These are phyloP conservation scores for Gossypium mustelinum DNA, from an alignment of 345 rosid genomes.

Conservation along the genomic window DNA sequence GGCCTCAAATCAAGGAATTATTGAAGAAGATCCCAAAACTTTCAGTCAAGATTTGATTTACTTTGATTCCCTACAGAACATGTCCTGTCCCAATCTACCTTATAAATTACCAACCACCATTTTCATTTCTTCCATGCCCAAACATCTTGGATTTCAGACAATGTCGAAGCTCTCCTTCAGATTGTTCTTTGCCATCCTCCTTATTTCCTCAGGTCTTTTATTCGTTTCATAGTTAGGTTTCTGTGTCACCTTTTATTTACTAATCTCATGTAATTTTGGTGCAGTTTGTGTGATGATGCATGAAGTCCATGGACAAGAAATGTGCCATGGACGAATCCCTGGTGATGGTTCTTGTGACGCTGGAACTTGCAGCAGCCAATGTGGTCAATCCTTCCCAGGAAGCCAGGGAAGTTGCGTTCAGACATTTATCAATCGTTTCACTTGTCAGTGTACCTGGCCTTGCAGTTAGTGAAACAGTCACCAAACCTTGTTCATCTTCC, in stretches of 20 bases:
- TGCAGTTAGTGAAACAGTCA: not conserved
- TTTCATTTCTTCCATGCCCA: not conserved
- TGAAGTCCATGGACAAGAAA: conserved; percentile 10
- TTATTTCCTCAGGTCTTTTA: conserved; percentile 9
- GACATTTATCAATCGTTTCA: conserved; percentile 1
- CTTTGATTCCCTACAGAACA: not conserved
- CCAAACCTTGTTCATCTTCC: not conserved
- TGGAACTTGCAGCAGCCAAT: not conserved
- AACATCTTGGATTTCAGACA: not conserved
- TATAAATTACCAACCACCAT: not conserved
- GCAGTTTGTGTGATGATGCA: not conserved
- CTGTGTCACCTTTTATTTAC: not conserved
- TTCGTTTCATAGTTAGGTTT: not conserved
- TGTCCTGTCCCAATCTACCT: not conserved
- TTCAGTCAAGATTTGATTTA: not conserved
- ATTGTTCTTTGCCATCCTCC: not conserved
- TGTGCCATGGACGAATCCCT: not conserved
- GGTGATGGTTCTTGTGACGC: conserved; percentile 12
- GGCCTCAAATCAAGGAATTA: conserved; percentile 1
- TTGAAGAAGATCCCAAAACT: not conserved
- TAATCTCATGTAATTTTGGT: not conserved
- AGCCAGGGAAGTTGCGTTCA: conserved; percentile 5
- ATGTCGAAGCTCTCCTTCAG: conserved; percentile 5
- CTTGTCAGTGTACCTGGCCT: conserved; percentile 11
- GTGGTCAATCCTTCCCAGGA: not conserved